phyloP scores from a whole-genome alignment of 345 rosid genomes.

The Arabidopsis arenosa region DNA sequence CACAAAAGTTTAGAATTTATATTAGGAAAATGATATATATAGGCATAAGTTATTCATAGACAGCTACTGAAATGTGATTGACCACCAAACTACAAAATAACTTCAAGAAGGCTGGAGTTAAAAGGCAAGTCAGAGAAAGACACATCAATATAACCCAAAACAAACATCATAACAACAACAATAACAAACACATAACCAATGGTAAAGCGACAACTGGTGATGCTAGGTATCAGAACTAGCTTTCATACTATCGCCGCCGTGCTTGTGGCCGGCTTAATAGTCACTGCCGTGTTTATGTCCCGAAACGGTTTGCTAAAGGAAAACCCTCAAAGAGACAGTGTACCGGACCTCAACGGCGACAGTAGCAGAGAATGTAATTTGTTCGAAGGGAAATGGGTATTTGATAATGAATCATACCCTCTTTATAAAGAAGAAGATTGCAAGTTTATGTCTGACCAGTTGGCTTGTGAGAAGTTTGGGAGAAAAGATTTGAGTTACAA shows the following conservation, averaged over 20 bases:
- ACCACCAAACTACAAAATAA: slow-evolving; percentile 40
- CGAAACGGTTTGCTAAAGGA: slow-evolving; percentile 42
- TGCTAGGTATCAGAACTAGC: slow-evolving; percentile 59
- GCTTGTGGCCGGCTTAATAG: slow-evolving; percentile 56
- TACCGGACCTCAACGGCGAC: background rate
- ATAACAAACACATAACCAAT: slow-evolving; percentile 34
- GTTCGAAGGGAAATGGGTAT: slow-evolving; percentile 82
- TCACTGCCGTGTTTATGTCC: slow-evolving; percentile 56
- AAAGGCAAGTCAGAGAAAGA: slow-evolving; percentile 43
- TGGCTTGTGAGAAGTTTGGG: slow-evolving; percentile 83
- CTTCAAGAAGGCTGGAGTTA: slow-evolving; percentile 43
- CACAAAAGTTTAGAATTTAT: slow-evolving; percentile 11
- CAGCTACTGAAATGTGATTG: slow-evolving; percentile 37
- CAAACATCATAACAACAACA: slow-evolving; percentile 34
- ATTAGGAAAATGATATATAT: slow-evolving; percentile 20
- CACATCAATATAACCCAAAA: slow-evolving; percentile 44
- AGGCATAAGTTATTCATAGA: slow-evolving; percentile 31
- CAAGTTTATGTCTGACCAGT: slow-evolving; percentile 73
- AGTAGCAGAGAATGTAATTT: slow-evolving; percentile 56
- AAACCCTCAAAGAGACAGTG: slow-evolving; percentile 8
- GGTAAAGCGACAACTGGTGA: slow-evolving; percentile 56
- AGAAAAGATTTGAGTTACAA: slow-evolving; percentile 70
- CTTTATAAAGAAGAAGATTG: slow-evolving; percentile 79
- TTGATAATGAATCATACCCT: slow-evolving; percentile 69
- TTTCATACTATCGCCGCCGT: slow-evolving; percentile 69